Base-by-base conservation (phyloP, 2,329 filamentous ascomycete genomes). In the Nannizzia gypsea region DNA sequence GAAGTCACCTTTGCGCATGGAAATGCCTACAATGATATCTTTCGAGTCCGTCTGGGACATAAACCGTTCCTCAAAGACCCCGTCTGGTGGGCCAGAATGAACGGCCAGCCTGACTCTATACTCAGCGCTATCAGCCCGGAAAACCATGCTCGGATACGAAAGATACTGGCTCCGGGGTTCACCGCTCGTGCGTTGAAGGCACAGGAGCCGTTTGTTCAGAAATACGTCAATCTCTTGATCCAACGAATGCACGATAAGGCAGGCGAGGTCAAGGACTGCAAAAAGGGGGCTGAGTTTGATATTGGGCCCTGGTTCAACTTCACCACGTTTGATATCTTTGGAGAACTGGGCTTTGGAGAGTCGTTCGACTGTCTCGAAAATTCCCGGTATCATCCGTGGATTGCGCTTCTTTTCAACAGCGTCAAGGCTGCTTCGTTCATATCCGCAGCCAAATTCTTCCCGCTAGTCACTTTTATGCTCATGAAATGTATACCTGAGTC, bases 171-270 rank as follows among this genome's bases (percentile, higher is more conserved):
- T 3, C 70, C 71, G 59, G 74, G 72, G 0, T 77, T 78, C 60
- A 75, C 73, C 0, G 72, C 75, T 44, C 70, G 70, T 54, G 71
- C 72, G 1, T 60, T 78, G 9, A 64, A 65, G 11, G 68, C 70
- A 11, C 75, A 74, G 59, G 74, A 73, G 58, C 63, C 64, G 0
- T 54, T 73, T 1, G 63, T 77, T 4, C 64, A 66, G 17, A 20
- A 36, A 5, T 72, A 73, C 60, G 59, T 73, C 13, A 66, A 73
- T 46, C 61, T 68, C 1, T 59, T 75, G 2, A 68, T 74, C 9
- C 44, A 65, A 34, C 63, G 66, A 11, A 40, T 73, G 11, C 54
- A 60, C 11, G 66, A 67, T 17, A 40, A 31, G 34, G 38, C 55
- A 15, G 24, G 6, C 34, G 55, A 57, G 34, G 36, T 20, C 11